Base-by-base conservation (phyloP, 768 basidiomycete species). In the Chalciporus sphaerocephalus region DNA sequence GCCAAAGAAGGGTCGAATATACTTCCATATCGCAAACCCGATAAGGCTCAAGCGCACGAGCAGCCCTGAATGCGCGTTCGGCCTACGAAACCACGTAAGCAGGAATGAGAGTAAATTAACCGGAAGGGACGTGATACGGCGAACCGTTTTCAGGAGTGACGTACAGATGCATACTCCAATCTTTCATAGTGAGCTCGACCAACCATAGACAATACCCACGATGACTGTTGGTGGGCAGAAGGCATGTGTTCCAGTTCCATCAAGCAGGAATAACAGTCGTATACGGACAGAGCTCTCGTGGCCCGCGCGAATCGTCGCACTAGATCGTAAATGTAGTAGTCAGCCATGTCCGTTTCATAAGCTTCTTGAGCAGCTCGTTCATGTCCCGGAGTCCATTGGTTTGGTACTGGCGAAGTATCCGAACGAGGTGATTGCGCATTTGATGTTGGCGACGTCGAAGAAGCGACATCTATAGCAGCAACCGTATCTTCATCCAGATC, bases 1-100 rank as follows among this genome's bases (percentile, higher is more conserved):
- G 95, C 95, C 95, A 99, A 36, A 98, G 72, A 27, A 95, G 77
- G 21, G 96, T 96, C 37, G 94, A 96, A 68, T 92, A 96, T 33
- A 93, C 81, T 68, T 98, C 94, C 90, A 96, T 93, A 64, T 92
- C 89, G 73, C 80, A 80, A 47, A 94, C 65, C 18, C 90, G 81
- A 72, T 91, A 87, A n/a, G 94, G 94, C 52, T 97, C 87, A 49
- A 89, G 70, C n/a, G 72, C 72, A 34, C 93, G 79, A 40, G 91
- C 80, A 15, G 82, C 78, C 54, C 80, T 79, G 73, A 94, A 98
- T 17, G 89, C 89, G 58, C 91, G 81, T 61, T 92, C 88, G 30
- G 95, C 90, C 94, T 96, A 57, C 28, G 50, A 51, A 61, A 57
- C 41, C 30, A 56, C 47, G 53, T 51, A 52, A 57, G 40, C 42